Evolutionary conservation across 2,329 filamentous ascomycete genomes (phyloP), one percentile per base, ranked within the genome.

Genomic region (Trichoderma polysporum): DNA sequence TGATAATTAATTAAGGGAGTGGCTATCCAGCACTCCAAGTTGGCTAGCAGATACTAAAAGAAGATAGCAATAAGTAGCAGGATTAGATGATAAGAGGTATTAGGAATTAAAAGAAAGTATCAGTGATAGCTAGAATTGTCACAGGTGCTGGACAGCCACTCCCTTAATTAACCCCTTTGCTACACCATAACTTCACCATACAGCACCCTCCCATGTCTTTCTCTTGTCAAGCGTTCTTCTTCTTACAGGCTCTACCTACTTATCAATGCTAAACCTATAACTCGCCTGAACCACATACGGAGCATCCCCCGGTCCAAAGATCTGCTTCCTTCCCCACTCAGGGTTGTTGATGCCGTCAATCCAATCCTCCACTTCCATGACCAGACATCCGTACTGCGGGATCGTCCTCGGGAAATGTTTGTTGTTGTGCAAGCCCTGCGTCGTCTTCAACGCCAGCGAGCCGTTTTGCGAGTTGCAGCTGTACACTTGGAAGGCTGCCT

Each of bases 291-390:
- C 78, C n/a, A 87, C 83, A 74, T 87, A 90, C 3, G 86, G 85
- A 69, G 84, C 84, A 64, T 81, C 86, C 9, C 83, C 86, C 0
- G 88, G 88, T 33, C 79, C 82, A 72, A 80, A 90, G 68, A 90
- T 80, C 74, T 90, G 87, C 79, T 84, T 88, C 65, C 94, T 86
- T 68, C 88, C 88, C 94, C 94, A 97, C 78, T 93, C 87, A 0
- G 94, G 94, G 73, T 96, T 87, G 80, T 97, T 97, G 80, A 98
- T 95, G 29, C 85, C 93, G 76, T 97, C 94, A 74, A 97, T 97
- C 87, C 89, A 97, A 77, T 95, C 93, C 83, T 97, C 88, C 13
- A 95, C 92, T 81, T 97, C 94, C 78, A 97, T 86, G 57, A 97
- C 94, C 29, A 97, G 75, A 78, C 94, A 97, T 35, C 92, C 93